These are phyloP conservation scores for Hydnum rufescens DNA, from an alignment of 768 basidiomycete genomes.

Conservation along the genomic window DNA sequence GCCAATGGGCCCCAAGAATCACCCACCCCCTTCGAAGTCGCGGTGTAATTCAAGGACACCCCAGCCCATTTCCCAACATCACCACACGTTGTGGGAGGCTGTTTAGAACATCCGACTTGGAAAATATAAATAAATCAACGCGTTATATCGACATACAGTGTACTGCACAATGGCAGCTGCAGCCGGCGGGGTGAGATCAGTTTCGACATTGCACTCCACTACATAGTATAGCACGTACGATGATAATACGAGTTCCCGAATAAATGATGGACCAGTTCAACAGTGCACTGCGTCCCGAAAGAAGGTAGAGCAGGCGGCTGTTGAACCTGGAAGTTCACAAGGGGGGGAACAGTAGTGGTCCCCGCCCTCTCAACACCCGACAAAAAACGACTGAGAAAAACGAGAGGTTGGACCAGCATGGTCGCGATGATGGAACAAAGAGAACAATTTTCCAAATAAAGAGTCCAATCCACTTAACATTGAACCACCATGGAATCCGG, in stretches of 20 bases:
- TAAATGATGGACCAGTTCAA: constrained; percentile 40
- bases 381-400: too few species aligned
- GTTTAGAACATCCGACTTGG: background rate
- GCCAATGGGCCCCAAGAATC: background rate
- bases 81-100: constrained; percentile 56
- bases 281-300: constrained; percentile 39
- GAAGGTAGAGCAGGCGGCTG: constrained; percentile 52
- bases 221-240: background rate
- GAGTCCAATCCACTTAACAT: too few species aligned
- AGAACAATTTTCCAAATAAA: too few species aligned
- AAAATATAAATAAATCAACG: background rate
- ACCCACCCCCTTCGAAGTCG: constrained; percentile 42
- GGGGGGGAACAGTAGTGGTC: constrained; percentile 7
- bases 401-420: too few species aligned
- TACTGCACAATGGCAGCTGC: constrained; percentile 1
- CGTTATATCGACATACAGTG: background rate
- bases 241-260: constrained; percentile 6
- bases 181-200: background rate
- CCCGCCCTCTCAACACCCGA: background rate
- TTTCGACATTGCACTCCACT: background rate
- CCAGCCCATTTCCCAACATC: constrained; percentile 51
- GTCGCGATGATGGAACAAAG: too few species aligned
- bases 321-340: constrained; percentile 50
- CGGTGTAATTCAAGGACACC: constrained; percentile 56
- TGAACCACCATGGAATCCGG: too few species aligned